phyloP scores from a whole-genome alignment of 2,329 filamentous ascomycete species.

The Trichoderma breve region DNA sequence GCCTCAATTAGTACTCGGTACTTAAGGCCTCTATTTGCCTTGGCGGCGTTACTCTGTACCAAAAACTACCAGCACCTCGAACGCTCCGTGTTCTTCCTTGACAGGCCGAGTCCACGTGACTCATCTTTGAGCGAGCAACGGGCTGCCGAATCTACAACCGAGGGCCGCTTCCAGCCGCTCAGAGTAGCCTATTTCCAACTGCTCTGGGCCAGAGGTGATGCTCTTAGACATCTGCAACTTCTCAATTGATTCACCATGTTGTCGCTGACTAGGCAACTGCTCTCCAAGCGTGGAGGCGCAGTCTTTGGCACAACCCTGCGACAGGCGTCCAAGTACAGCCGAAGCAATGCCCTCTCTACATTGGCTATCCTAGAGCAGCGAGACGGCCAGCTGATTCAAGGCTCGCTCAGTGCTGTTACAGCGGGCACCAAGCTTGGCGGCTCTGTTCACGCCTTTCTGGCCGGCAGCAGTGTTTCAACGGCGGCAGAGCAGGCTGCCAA shows the following conservation, averaged over 20 bases:
- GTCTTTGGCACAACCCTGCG: conserved; percentile 3
- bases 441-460: conserved; percentile 71
- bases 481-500: conserved; percentile 84
- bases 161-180: conserved; percentile 17
- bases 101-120: conserved; percentile 2
- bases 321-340: conserved; percentile 7
- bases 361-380: conserved; percentile 90
- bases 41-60: not conserved
- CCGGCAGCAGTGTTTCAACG: conserved; percentile 71
- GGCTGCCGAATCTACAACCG: conserved; percentile 14
- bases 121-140: not conserved
- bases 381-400: conserved; percentile 79
- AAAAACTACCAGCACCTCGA: not conserved
- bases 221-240: conserved; percentile 2
- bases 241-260: conserved; percentile 7
- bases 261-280: conserved; percentile 1
- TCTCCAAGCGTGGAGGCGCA: conserved; percentile 13
- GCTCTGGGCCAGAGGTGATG: not conserved
- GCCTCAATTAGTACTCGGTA: not conserved
- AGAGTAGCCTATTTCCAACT: not conserved
- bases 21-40: not conserved
- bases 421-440: conserved; percentile 87
- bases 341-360: conserved; percentile 10
- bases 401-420: conserved; percentile 80
- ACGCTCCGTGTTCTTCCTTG: not conserved